These are phyloP conservation scores for Domatiomyces catenatus DNA, from an alignment of 2,329 filamentous ascomycete genomes.

Conservation along the genomic window DNA sequence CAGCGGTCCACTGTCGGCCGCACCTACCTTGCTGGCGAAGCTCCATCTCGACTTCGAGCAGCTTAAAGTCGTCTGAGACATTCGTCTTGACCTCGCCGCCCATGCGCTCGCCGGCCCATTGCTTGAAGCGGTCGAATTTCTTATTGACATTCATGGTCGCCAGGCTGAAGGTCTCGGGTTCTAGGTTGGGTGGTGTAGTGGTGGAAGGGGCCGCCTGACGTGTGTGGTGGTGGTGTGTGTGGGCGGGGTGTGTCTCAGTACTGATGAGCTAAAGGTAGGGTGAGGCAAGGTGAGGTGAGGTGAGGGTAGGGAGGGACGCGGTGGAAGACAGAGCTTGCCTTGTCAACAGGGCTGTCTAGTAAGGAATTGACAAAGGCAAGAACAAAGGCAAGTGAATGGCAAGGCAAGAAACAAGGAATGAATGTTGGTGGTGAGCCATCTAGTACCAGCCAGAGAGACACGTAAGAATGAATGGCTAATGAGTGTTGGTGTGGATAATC, in stretches of 20 bases:
- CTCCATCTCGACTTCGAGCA: constrained; percentile 76
- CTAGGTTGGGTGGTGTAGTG: neutral
- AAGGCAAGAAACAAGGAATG: neutral
- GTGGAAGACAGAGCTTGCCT: too few species aligned
- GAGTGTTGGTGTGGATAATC: neutral
- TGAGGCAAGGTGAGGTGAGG: neutral
- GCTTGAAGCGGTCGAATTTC: constrained; percentile 88
- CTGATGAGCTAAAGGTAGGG: neutral
- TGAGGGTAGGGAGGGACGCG: neutral
- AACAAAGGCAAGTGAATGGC: neutral
- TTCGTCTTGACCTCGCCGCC: constrained; percentile 75
- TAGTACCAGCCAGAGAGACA: neutral
- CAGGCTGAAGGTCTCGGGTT: neutral
- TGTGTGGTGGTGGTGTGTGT: neutral
- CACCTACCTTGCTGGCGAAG: constrained; percentile 65
- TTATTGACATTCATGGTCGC: constrained; percentile 52
- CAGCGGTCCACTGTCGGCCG: neutral
- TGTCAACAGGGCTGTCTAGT: too few species aligned
- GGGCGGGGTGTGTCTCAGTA: neutral
- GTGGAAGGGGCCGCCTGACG: neutral
- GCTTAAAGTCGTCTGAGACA: constrained; percentile 81
- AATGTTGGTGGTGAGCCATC: neutral
- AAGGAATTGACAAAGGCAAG: too few species aligned
- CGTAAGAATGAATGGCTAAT: neutral
- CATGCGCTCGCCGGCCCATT: constrained; percentile 97